These are phyloP conservation scores for Mycena albidolilacea DNA, from an alignment of 768 basidiomycete genomes.

Conservation along the genomic window DNA sequence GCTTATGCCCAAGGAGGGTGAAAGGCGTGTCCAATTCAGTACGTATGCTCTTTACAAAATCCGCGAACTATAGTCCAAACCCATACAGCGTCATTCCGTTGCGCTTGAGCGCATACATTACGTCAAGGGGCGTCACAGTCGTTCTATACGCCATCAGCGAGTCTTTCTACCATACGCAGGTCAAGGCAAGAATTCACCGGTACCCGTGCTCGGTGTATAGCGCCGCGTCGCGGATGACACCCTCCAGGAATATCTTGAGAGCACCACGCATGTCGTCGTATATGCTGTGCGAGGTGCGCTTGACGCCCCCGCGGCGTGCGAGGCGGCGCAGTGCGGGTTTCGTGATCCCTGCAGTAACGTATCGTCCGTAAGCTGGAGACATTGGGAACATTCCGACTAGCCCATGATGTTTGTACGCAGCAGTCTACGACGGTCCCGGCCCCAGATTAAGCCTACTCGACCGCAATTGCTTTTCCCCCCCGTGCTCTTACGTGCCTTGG, in stretches of 20 bases:
- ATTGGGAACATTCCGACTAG: not conserved
- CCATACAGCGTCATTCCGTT: slow-evolving; percentile 72
- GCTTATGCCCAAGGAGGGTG: no score
- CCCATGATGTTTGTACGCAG: not conserved
- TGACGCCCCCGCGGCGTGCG: slow-evolving; percentile 86
- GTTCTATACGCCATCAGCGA: slow-evolving; percentile 56
- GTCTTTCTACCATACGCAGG: not conserved
- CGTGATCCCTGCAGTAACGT: slow-evolving; percentile 61
- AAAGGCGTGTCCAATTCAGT: no score
- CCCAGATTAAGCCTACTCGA: not conserved
- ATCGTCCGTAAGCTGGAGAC: not conserved
- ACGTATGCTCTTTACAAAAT: no score
- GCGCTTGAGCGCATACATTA: slow-evolving; percentile 73
- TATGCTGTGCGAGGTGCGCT: slow-evolving; percentile 79
- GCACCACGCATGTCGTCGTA: slow-evolving; percentile 88
- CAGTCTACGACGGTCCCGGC: not conserved
- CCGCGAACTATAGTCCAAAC: not conserved
- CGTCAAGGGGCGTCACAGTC: slow-evolving; percentile 82
- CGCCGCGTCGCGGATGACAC: slow-evolving; percentile 51
- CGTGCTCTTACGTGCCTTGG: not conserved
- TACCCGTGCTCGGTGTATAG: slow-evolving; percentile 10
- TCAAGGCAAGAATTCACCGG: slow-evolving; percentile 59
- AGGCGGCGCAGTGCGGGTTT: slow-evolving; percentile 82
- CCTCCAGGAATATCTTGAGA: slow-evolving; percentile 82
- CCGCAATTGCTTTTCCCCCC: not conserved